These are phyloP conservation scores for Pseudogymnoascus sp. DNA, from an alignment of 2,329 filamentous ascomycete genomes.

Conservation along the genomic window DNA sequence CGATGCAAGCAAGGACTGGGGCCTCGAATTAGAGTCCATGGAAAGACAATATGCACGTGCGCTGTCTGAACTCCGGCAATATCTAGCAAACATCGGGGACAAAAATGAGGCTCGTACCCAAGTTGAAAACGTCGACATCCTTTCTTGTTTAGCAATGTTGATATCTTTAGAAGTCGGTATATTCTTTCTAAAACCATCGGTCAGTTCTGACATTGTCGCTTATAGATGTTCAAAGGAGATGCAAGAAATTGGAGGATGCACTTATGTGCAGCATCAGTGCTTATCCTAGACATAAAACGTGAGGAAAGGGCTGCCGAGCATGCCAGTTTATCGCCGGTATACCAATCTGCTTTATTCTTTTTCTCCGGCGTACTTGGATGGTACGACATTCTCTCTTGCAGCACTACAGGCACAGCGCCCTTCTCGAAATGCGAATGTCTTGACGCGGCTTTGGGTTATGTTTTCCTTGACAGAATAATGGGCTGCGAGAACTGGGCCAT, in stretches of 20 bases:
- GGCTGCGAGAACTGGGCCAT: slow-evolving; percentile 50
- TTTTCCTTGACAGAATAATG: slow-evolving; percentile 41
- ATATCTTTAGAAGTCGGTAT: slow-evolving; percentile 16
- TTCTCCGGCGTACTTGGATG: slow-evolving; percentile 40
- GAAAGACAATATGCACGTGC: slow-evolving; percentile 28
- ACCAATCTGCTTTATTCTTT: slow-evolving; percentile 41
- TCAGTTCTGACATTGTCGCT: neutral
- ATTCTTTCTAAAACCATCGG: neutral
- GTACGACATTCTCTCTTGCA: slow-evolving; percentile 41
- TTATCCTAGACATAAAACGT: slow-evolving; percentile 35
- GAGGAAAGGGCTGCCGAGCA: neutral
- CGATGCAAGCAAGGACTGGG: slow-evolving; percentile 13
- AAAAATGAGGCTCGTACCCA: slow-evolving; percentile 40
- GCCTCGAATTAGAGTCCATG: neutral
- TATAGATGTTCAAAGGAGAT: slow-evolving; percentile 29
- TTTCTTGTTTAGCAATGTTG: slow-evolving; percentile 18
- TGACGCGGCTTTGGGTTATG: slow-evolving; percentile 26
- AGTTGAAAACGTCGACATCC: slow-evolving; percentile 43
- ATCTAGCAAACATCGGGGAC: slow-evolving; percentile 25
- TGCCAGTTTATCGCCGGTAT: slow-evolving; percentile 21
- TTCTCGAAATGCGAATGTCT: neutral
- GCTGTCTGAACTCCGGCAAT: slow-evolving; percentile 29
- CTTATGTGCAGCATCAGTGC: slow-evolving; percentile 40
- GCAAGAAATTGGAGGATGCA: slow-evolving; percentile 43
- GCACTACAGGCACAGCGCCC: slow-evolving; percentile 30